A percentile compares a stretch with the other conserved stretches of the same genome.
Evolutionary conservation across 1,284 basidiomycete genomes (phyloP).

Genomic region (Moesziomyces sp.): DNA sequence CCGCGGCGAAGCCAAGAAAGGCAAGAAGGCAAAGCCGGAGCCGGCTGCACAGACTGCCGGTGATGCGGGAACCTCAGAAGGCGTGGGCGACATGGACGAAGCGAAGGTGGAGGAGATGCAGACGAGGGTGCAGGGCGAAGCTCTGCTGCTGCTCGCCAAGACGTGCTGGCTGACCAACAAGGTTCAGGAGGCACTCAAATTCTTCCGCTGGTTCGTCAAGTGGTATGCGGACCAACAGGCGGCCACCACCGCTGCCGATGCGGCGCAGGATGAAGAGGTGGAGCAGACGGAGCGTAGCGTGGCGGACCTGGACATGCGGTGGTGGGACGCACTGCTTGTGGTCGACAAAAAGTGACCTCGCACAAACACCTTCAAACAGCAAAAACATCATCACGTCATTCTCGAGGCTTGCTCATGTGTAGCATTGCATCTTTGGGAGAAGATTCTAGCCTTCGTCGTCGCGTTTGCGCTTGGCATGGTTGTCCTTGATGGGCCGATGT

Average conservation of each 20-base stretch:
- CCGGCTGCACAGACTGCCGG: background rate
- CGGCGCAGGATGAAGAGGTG: background rate
- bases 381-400: background rate
- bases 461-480: constrained; percentile 28
- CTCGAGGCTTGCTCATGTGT: background rate
- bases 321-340: constrained; percentile 37
- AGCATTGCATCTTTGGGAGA: background rate
- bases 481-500: constrained; percentile 33
- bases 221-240: constrained; percentile 39
- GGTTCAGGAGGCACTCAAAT: constrained; percentile 30
- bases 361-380: background rate
- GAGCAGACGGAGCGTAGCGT: constrained; percentile 5
- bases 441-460: constrained; percentile 32
- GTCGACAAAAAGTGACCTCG: constrained; percentile 7
- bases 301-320: constrained; percentile 21
- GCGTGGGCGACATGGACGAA: background rate
- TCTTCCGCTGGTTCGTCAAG: constrained; percentile 31
- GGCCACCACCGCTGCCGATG: background rate
- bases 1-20: constrained; percentile 1
- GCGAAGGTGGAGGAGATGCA: constrained; percentile 7
- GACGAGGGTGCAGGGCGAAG: constrained; percentile 31
- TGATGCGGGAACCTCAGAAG: background rate
- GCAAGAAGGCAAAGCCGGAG: background rate
- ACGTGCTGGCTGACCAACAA: constrained; percentile 32
- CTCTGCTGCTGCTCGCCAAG: constrained; percentile 30